Evolutionary conservation across 495 filamentous ascomycete species (phyloP).

Genomic region (Arthonia radiata): DNA sequence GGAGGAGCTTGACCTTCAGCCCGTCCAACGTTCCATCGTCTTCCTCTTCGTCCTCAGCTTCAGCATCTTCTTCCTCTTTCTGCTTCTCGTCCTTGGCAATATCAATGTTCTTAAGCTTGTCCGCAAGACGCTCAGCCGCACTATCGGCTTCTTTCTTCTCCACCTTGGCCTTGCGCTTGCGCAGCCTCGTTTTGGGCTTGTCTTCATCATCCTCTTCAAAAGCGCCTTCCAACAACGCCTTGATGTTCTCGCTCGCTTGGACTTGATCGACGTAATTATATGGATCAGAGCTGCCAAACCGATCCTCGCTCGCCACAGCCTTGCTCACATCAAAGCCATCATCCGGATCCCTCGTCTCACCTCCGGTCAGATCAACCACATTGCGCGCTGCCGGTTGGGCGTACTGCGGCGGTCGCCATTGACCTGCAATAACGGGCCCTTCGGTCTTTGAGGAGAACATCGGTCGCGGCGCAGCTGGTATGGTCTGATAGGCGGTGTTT

Average conservation of each 20-base stretch:
- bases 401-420: no score
- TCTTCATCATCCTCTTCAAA: conserved; percentile 70
- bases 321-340: conserved; percentile 8
- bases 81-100: conserved; percentile 18
- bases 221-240: conserved; percentile 64
- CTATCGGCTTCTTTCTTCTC: conserved; percentile 10
- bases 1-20: conserved; percentile 61
- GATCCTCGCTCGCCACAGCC: no score
- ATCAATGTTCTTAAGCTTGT: conserved; percentile 32
- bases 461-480: conserved; percentile 16
- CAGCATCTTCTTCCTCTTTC: conserved; percentile 18
- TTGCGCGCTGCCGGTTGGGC: background rate
- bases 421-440: background rate
- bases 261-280: conserved; percentile 48
- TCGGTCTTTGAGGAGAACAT: conserved; percentile 21
- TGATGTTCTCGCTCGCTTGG: conserved; percentile 64
- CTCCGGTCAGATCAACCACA: conserved; percentile 1
- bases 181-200: conserved; percentile 23
- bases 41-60: conserved; percentile 40
- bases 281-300: conserved; percentile 24
- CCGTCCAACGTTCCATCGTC: conserved; percentile 58
- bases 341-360: conserved; percentile 18
- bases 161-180: conserved; percentile 23
- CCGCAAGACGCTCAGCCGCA: conserved; percentile 25
- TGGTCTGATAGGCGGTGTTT: conserved; percentile 19